Evolutionary conservation across 345 rosid genomes (phyloP).

Genomic region (Eucalyptus leucophloia): DNA sequence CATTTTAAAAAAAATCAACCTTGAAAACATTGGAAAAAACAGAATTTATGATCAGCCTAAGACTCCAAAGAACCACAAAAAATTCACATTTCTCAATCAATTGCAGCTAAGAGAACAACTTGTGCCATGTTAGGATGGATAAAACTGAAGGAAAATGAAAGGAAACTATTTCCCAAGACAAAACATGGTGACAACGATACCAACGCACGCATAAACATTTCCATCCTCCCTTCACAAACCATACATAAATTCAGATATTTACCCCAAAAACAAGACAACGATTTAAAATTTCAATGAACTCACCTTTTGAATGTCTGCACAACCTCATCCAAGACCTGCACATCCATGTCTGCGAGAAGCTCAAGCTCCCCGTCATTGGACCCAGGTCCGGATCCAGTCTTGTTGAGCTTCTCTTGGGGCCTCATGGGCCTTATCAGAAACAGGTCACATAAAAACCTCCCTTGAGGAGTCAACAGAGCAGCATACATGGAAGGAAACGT

Average conservation of each 20-base stretch:
- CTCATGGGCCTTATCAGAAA: slow-evolving; percentile 45
- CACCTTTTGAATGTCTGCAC: slow-evolving; percentile 62
- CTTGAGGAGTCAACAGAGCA: slow-evolving; percentile 71
- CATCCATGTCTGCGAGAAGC: slow-evolving; percentile 67
- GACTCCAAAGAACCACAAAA: not conserved
- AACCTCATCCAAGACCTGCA: slow-evolving; percentile 51
- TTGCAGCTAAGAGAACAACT: not conserved
- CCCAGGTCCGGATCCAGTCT: slow-evolving; percentile 52
- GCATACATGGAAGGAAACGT: slow-evolving; percentile 61
- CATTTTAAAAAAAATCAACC: not conserved
- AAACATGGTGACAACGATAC: not conserved
- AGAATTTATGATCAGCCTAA: not conserved
- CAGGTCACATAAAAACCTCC: slow-evolving; percentile 72
- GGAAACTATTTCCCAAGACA: not conserved
- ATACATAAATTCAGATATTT: not conserved
- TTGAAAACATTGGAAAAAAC: not conserved
- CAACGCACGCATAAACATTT: not conserved
- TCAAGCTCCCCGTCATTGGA: slow-evolving; percentile 29
- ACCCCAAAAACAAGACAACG: not conserved
- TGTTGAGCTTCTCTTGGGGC: slow-evolving; percentile 42
- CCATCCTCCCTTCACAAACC: not conserved
- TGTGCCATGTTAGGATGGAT: not conserved
- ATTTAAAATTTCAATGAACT: not conserved
- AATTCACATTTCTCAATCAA: not conserved
- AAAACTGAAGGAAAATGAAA: not conserved